Conservation (phyloP, 331 rosid genomes). For the Pyracantha coccinea region DNA sequence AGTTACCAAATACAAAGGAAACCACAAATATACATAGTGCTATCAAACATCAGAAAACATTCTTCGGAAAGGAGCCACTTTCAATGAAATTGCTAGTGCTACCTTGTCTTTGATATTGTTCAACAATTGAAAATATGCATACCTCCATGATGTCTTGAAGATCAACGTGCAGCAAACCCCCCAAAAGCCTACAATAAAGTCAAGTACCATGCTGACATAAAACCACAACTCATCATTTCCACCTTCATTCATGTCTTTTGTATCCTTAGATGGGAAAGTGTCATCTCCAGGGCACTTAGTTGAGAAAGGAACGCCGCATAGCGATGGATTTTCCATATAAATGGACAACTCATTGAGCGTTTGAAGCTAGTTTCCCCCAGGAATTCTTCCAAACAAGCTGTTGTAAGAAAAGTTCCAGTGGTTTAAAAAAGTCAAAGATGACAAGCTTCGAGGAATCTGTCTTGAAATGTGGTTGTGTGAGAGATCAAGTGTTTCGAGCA, state of each 20-base stretch:
- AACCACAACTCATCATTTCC: too few species aligned
- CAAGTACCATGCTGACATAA: not conserved
- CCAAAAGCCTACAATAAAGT: not conserved
- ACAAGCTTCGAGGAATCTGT: slow-evolving; percentile 1
- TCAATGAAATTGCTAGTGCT: too few species aligned
- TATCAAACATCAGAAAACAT: too few species aligned
- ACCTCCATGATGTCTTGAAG: too few species aligned
- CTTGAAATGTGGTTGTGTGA: slow-evolving; percentile 10
- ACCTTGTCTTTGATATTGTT: too few species aligned
- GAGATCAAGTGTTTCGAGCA: slow-evolving; percentile 8
- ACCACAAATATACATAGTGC: too few species aligned
- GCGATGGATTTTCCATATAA: not conserved
- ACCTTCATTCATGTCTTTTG: not conserved
- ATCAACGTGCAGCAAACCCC: too few species aligned
- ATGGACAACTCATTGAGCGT: too few species aligned
- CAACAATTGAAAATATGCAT: too few species aligned
- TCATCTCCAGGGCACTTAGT: not conserved
- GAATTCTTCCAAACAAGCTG: not conserved
- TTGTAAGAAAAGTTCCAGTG: slow-evolving; percentile 13
- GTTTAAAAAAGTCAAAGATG: not conserved
- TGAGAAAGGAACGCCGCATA: not conserved
- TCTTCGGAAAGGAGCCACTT: too few species aligned
- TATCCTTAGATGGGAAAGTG: too few species aligned
- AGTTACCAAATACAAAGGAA: too few species aligned
- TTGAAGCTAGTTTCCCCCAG: not conserved